Evolutionary conservation across 2,329 filamentous ascomycete species (phyloP), one percentile per base, ranked within the genome.

Genomic region (Alternaria infectoria): DNA sequence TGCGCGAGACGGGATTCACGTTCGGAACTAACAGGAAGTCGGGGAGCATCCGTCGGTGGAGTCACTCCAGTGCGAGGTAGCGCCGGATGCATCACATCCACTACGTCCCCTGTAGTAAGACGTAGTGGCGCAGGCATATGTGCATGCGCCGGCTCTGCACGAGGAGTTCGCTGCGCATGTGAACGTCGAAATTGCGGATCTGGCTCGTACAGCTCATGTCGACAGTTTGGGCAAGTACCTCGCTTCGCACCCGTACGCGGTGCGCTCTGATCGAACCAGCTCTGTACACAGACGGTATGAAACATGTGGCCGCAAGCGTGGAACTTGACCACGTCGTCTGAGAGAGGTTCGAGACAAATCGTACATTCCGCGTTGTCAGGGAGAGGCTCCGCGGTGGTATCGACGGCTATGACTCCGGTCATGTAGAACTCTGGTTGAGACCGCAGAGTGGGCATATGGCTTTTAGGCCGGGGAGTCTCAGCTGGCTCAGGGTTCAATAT

Each of bases 381-480:
- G 8, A 46, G 19, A 19, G 21, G n/a, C 19, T 50, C 46, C 3
- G 49, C 21, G 15, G 25, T 28, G 4, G 54, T 17, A n/a, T 36
- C 49, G 10, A 61, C 43, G 17, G 54, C 25, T 12, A 47, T 17
- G 6, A 65, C 54, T 15, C 43, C 58, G 7, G 25, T 58, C 62
- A 62, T 57, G 32, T 61, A 62, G 32, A 65, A 65, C 44, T 65
- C 58, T 23, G 54, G 45, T 46, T 65, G 62, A 7, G 62, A 55
- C 19, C 54, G 54, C 21, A 65, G 62, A n/a, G 49, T 19, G 12
- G 54, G 36, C 46, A 47, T 61, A 10, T 47, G 10, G 40, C 19
- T 19, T 28, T 25, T 36, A 25, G 51, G 32, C 36, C 25, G 44
- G n/a, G 8, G 17, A 43, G 19, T 23, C 55, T 56, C 40, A 26